Base-by-base conservation (phyloP, 2,329 filamentous ascomycete species). In the Chrysoporthe austroafricana region DNA sequence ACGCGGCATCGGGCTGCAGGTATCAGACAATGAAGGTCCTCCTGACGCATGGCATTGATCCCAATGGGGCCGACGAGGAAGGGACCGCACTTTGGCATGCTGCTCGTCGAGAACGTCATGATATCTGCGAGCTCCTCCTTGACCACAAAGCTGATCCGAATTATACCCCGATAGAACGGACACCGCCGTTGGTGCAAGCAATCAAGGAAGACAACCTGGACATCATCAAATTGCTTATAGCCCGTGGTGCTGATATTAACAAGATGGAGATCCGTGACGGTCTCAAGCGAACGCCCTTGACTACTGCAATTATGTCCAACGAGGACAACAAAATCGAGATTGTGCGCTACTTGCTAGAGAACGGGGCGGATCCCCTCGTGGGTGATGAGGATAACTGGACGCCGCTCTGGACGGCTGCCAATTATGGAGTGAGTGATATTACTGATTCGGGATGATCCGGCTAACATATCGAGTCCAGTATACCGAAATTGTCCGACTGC, bases 61-160 rank as follows among this genome's bases (percentile, higher is more conserved):
- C 48, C 34, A 63, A 63, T 11, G 26, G 32, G 6, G 4, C n/a
- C 8, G 34, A 42, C 8, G 36, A 43, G 1, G 3, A 3, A 14
- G 61, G 61, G 1, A 56, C 4, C 39, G 46, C 61, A 21, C 21
- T 63, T 2, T 63, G 48, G 48, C 48, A 63, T 3, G 46, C 61
- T 21, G n/a, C 43, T 6, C 0, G 13, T 11, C 4, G 1, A 3
- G 9, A 16, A 2, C 48, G 61, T 2, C 2, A 56, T 1, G 61
- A 63, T 26, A 21, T 63, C 2, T 52, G 46, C 48, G 18, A 44
- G 21, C 48, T 63, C 6, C 48, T 63, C 5, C 61, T 63, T 8
- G 48, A 44, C 7, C 2, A 43, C 32, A 63, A 63, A 26, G 61
- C 61, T 11, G 61, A 63, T 18, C 61, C 61, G 0, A 26, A 63